These are phyloP conservation scores for Chaetomium sp. DNA, from an alignment of 2,329 filamentous ascomycete genomes.

Conservation along the genomic window DNA sequence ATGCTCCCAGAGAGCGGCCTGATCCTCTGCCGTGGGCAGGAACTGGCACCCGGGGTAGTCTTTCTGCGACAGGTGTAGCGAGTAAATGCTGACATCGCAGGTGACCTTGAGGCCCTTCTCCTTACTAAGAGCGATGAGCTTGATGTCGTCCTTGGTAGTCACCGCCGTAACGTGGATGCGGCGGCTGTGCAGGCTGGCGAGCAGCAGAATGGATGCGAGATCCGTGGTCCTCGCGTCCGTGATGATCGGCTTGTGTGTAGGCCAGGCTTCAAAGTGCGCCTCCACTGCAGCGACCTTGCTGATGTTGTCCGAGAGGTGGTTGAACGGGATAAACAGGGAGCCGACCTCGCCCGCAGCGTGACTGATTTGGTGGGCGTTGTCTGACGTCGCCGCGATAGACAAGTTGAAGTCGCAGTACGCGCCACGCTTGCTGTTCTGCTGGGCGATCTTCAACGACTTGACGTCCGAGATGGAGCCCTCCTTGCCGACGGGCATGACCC, in stretches of 20 bases:
- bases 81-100: slow-evolving; percentile 80
- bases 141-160: slow-evolving; percentile 79
- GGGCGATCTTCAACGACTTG: slow-evolving; percentile 69
- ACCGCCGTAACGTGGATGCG: slow-evolving; percentile 80
- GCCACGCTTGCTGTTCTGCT: slow-evolving; percentile 68
- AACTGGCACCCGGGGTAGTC: slow-evolving; percentile 69
- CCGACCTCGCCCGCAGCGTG: slow-evolving; percentile 73
- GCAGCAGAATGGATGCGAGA: slow-evolving; percentile 75
- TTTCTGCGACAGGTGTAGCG: slow-evolving; percentile 71
- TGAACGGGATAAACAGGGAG: slow-evolving; percentile 81
- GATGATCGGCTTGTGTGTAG: slow-evolving; percentile 74
- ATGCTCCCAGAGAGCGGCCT: slow-evolving; percentile 73
- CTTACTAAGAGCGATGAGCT: slow-evolving; percentile 75
- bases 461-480: slow-evolving; percentile 74
- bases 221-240: slow-evolving; percentile 81
- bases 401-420: slow-evolving; percentile 79
- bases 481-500: slow-evolving; percentile 74
- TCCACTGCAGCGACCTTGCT: slow-evolving; percentile 80
- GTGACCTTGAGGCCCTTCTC: slow-evolving; percentile 80
- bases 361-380: slow-evolving; percentile 74
- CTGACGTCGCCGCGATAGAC: slow-evolving; percentile 72
- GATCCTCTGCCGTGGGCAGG: slow-evolving; percentile 68
- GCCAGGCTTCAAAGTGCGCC: slow-evolving; percentile 78
- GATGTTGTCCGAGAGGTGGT: slow-evolving; percentile 78
- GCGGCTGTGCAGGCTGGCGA: slow-evolving; percentile 76